These are phyloP conservation scores for Umbelopsis sp. DNA, from an alignment of 192 early-diverging fungal genomes.

Conservation along the genomic window DNA sequence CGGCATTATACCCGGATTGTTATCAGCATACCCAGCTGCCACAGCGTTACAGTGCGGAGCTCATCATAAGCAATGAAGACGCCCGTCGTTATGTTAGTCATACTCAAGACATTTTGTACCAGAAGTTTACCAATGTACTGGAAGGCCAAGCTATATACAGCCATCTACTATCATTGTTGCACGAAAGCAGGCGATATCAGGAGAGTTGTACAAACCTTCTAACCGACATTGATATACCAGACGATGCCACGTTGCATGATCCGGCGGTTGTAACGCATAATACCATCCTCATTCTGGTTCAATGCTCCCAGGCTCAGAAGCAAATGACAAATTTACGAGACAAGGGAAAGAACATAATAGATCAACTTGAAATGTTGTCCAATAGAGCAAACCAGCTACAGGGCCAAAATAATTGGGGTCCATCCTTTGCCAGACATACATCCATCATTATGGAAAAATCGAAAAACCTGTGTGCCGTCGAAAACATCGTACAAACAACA, in stretches of 20 bases:
- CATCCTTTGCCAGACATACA: too few relatives aligned
- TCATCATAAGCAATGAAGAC: background rate
- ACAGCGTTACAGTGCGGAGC: background rate
- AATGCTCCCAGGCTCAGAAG: too few relatives aligned
- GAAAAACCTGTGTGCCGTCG: background rate
- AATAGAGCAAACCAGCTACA: too few relatives aligned
- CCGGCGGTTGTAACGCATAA: too few relatives aligned
- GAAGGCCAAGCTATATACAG: background rate
- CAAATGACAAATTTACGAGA: too few relatives aligned
- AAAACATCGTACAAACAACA: background rate
- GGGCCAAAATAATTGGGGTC: too few relatives aligned
- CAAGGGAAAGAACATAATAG: too few relatives aligned
- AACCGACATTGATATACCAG: too few relatives aligned
- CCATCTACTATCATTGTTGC: background rate
- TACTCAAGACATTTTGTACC: background rate
- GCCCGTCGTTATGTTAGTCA: background rate
- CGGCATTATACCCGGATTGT: background rate
- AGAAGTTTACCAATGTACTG: background rate
- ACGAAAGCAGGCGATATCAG: background rate
- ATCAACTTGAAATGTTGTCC: too few relatives aligned
- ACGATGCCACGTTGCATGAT: too few relatives aligned
- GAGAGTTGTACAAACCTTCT: too few relatives aligned
- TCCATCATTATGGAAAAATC: background rate
- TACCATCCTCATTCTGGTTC: too few relatives aligned
- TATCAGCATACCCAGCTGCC: background rate